A percentile compares a stretch with the other conserved stretches of the same genome.
phyloP scores from a whole-genome alignment of 306 rosid species.

The Hippophae gyantsensis region DNA sequence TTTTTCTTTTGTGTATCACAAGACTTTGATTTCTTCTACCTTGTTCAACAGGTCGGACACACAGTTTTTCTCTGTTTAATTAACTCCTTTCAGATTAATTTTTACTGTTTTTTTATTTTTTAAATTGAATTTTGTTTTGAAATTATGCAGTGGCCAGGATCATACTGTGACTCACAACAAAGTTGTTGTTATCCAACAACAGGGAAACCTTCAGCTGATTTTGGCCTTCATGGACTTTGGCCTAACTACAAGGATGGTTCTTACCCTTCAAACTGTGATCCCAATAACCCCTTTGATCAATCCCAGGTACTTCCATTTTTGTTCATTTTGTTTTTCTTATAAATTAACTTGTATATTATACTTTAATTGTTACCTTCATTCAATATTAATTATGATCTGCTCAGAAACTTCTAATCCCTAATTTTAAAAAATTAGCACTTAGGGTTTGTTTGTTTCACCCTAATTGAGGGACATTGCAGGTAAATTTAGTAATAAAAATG shows the following conservation, averaged over 20 bases:
- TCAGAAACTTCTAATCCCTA: too few relatives aligned
- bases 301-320: constrained; percentile 29
- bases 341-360: too few relatives aligned
- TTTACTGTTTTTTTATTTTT: not conserved
- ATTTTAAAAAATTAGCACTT: too few relatives aligned
- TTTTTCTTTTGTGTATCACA: constrained; percentile 15
- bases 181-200: constrained; percentile 71
- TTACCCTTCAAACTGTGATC: constrained; percentile 65
- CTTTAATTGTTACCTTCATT: too few relatives aligned
- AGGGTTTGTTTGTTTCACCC: too few relatives aligned
- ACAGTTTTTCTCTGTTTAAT: not conserved
- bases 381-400: too few relatives aligned
- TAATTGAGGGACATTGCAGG: too few relatives aligned
- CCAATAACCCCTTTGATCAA: constrained; percentile 37
- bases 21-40: constrained; percentile 32
- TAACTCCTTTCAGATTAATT: not conserved
- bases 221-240: constrained; percentile 79
- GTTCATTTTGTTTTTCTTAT: too few relatives aligned
- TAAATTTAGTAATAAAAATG: too few relatives aligned
- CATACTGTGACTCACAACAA: constrained; percentile 57
- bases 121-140: not conserved
- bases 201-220: constrained; percentile 68
- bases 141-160: constrained; percentile 74
- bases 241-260: constrained; percentile 61
- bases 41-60: constrained; percentile 22